Base-by-base conservation (phyloP, 1,139 yeast species). In the Hyphopichia wangnamkhiaoensis region DNA sequence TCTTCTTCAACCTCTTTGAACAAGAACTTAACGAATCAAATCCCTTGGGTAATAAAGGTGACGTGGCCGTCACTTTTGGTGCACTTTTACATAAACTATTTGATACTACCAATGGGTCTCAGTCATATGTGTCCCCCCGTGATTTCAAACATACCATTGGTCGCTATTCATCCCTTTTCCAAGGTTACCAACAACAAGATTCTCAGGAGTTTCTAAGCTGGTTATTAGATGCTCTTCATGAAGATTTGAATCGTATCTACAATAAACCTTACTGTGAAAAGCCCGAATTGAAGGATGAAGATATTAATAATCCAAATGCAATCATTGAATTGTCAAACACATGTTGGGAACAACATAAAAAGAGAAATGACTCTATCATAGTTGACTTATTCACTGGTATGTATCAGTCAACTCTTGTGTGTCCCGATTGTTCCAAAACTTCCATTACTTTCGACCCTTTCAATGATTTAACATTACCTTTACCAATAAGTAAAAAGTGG, bases 381-480 rank as follows among this genome's bases (percentile, higher is more conserved):
- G 76, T 82, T 31, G 98, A 93, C 56, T 66, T 93, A 41, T 93
- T 93, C 65, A 88, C 93, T 7, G 98, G 98, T 0, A 59, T 90
- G 53, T 93, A 93, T 59, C 87, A 89, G 59, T 89, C 96, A 3
- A 89, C 96, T 0, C 68, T 93, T 43, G 78, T 86, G 6, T 93
- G 98, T 56, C 98, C 98, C 0, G 82, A 68, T 16, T 93, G 98
- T 61, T 60, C 75, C 9, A 85, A 85, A 49, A 80, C 88, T 3
- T 86, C 96, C 21, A 76, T 91, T 19, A 91, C 98, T 0, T 93
- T 91, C 65, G 98, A 93, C 58, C 98, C 98, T 0, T 93, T 83
- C 56, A 88, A 83, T 65, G 98, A 90, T 55, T 66, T 93, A 47
- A 91, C 98, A 0, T 67, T 93, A 35, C 98, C 98, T 0, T 67